Evolutionary conservation across 129 eudicot species (phyloP), one percentile per base, ranked within the genome.

Genomic region (Sambucus nigra): DNA sequence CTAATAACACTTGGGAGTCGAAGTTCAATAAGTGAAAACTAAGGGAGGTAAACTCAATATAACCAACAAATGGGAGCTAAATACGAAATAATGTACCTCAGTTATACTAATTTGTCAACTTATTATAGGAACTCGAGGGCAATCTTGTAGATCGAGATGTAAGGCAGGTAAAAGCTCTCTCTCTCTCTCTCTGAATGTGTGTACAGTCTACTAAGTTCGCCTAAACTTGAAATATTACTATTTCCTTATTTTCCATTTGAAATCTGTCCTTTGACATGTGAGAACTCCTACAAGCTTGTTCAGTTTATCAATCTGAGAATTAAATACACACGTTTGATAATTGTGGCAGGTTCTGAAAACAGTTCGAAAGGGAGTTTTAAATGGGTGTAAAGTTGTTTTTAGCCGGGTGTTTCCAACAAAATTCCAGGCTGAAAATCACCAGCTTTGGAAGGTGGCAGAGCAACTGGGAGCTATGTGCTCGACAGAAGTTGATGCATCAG

Each of bases 391-490:
- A 61, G 23, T 84, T 33, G 81, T 76, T 16, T 89, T 89, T 73
- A 81, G 75, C 54, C 69, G 66, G n/a, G 70, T 81, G 35, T 75
- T 81, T 27, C 83, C 88, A 0, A 61, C 55, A 7, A 53, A 79
- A 24, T 68, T 54, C 63, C 71, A 49, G 6, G 71, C 82, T 1
- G 84, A 75, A 66, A 60, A 69, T 40, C 84, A 84, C 48, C 75
- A 51, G 0, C 47, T 73, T 32, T 85, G 95, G 95, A 81, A 72
- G 54, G 71, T 81, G 80, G 98, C 95, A 0, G 88, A 78, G 57
- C 64, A 67, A 42, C 31, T 89, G 57, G 94, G 95, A 54, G 97
- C 95, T 10, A 76, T 69, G 10, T 89, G 88, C 65, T 53, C 71
- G 2, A 67, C 57, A 1, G 83, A 81, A 31, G 41, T 85, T 18